phyloP scores from a whole-genome alignment of 257 asterid genomes.

The Datura wrightii region DNA sequence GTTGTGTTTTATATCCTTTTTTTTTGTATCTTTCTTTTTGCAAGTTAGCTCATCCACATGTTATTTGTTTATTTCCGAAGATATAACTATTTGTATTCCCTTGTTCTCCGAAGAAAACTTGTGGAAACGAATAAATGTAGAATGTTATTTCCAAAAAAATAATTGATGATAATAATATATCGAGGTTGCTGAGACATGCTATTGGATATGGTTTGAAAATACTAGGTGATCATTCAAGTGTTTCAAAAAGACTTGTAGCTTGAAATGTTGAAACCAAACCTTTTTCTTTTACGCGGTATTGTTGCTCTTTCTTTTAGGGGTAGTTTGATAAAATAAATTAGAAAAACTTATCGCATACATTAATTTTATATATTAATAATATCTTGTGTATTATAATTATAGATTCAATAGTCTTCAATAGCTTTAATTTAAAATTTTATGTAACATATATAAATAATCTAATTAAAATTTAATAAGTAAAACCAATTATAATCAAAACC shows the following conservation, averaged over 20 bases:
- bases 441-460: too few relatives aligned
- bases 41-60: neutral
- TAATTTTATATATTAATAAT: too few relatives aligned
- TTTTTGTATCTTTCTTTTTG: neutral
- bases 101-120: neutral
- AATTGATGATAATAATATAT: neutral
- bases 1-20: neutral
- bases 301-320: too few relatives aligned
- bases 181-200: neutral
- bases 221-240: neutral
- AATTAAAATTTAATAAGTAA: too few relatives aligned
- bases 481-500: too few relatives aligned
- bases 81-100: neutral
- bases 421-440: too few relatives aligned
- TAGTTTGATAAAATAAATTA: too few relatives aligned
- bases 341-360: too few relatives aligned
- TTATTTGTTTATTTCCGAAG: neutral
- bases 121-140: neutral
- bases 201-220: neutral
- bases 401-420: too few relatives aligned
- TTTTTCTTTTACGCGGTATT: too few relatives aligned
- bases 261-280: neutral
- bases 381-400: too few relatives aligned
- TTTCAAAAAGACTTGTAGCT: neutral
- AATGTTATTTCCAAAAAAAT: neutral